Base-by-base conservation (phyloP, 192 early-diverging fungal species). In the Lunasporangiospora selenospora region DNA sequence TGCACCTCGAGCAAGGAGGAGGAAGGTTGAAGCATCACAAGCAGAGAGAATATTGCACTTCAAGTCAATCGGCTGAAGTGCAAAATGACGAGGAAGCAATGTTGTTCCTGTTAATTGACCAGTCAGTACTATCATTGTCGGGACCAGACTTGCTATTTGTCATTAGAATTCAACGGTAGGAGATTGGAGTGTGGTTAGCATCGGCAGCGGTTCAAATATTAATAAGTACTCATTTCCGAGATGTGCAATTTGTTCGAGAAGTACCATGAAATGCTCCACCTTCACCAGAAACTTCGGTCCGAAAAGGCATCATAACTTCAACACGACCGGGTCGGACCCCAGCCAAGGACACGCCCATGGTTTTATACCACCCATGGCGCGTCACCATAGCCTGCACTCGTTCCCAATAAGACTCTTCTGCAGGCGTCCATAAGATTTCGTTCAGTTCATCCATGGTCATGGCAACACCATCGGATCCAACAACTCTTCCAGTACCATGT, bases 1-100 rank as follows among this genome's bases (percentile, higher is more conserved):
- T 4, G 60, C 69, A 2, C 69, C 69, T 2, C 69, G 59, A 2
- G 54, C 55, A 4, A 73, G 44, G n/a, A 73, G 59, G 16, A 73
- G 41, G 27, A 46, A 73, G 0, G 69, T 73, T 9, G 69, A 63
- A 18, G 53, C 27, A n/a, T 63, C 69, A 5, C 69, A 73, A 27
- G 62, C 69, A 12, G 69, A 73, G 21, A 73, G 61, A 39, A 73
- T 73, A 49, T 73, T 73, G 55, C 69, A 73, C 27, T 73, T 73
- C 34, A 73, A 63, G 30, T 73, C 69, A 50, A 73, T 73, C 0
- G 69, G 69, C 42, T 73, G 62, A 34, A 73, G 69, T 32, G 69
- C 63, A n/a, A 73, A 73, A 30, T 73, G 60, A 12, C 61, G 60
- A 1, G 69, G 61, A 2, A 73, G 36, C 1, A 73, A 49, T 5